These are phyloP conservation scores for Byssothecium circinans DNA, from an alignment of 2,329 filamentous ascomycete species.

Conservation along the genomic window DNA sequence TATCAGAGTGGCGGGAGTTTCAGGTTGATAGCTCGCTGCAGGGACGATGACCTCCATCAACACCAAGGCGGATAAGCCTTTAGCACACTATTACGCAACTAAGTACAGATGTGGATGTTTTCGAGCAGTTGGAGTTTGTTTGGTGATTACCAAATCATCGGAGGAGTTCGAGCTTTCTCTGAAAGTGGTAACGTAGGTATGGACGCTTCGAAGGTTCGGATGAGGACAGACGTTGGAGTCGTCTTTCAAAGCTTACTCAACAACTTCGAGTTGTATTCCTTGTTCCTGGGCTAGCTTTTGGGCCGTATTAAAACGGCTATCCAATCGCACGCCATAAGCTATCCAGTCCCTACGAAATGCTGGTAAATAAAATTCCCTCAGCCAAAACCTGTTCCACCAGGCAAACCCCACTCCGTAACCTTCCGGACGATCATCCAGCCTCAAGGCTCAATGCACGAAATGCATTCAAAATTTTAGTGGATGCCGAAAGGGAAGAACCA, in stretches of 20 bases:
- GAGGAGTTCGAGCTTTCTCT: conserved; percentile 7
- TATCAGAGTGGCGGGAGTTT: conserved; percentile 42
- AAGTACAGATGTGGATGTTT: background rate
- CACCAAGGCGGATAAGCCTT: conserved; percentile 5
- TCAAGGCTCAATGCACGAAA: conserved; percentile 1
- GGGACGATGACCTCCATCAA: conserved; percentile 12
- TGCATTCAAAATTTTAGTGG: conserved; percentile 1
- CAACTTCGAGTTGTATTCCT: conserved; percentile 8
- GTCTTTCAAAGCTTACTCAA: conserved; percentile 6
- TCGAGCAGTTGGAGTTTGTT: background rate
- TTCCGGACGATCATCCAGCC: background rate
- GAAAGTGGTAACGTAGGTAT: conserved; percentile 4
- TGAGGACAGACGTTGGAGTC: conserved; percentile 10
- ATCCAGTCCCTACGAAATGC: background rate
- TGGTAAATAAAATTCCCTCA: conserved; percentile 13
- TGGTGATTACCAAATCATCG: conserved; percentile 3
- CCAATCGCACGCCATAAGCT: background rate
- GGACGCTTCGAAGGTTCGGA: background rate
- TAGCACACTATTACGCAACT: conserved; percentile 1
- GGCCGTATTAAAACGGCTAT: too few relatives aligned
- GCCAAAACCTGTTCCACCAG: conserved; percentile 7
- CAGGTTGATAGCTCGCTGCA: conserved; percentile 33
- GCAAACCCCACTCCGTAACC: background rate
- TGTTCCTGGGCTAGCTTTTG: conserved; percentile 6
- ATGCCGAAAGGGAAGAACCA: background rate